Evolutionary conservation across 257 asterid species (phyloP), one percentile per base, ranked within the genome.

Genomic region (Nemophila menziesii): DNA sequence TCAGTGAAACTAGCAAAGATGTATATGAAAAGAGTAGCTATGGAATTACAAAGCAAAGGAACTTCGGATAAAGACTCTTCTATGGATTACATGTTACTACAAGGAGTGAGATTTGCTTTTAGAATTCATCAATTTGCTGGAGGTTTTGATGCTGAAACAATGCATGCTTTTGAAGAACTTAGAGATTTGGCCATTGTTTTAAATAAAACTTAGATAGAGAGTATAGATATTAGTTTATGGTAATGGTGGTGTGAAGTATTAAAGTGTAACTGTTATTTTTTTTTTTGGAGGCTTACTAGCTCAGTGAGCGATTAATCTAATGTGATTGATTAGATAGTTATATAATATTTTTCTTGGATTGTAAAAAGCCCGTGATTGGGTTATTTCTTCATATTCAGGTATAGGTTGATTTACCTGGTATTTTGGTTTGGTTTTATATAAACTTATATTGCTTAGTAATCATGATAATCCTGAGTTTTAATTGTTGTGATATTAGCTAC

Each of bases 61-160:
- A 59, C 76, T 13, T 61, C 72, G 6, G 93, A 86, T 16, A 86
- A 86, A 62, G 97, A 86, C 51, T 70, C 97, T 12, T 79, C 93
- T 47, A 54, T 77, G 75, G 94, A 86, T 39, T 86, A 79, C 60
- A 74, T 79, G 93, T 60, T 86, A 23, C 85, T 86, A 20, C 94
- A 86, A 49, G 97, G 97, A 60, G 97, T 82, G 43, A 67, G 97
- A 63, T 86, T 77, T 73, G 97, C 97, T 44, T 82, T 82, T 71
- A 64, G 97, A 41, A 79, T 86, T 57, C 97, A 86, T 75, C 97
- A 82, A 94, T 86, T 86, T 68, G 96, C 96, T 4, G 94, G 96
- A 72, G 96, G 96, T 39, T 82, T 86, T 63, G 96, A 86, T 65
- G 75, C 86, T 0, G 96, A 86, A 57, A 86, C 94, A 1, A 86